These are phyloP conservation scores for Berkeleyomyces rouxiae DNA, from an alignment of 2,329 filamentous ascomycete genomes.

Conservation along the genomic window DNA sequence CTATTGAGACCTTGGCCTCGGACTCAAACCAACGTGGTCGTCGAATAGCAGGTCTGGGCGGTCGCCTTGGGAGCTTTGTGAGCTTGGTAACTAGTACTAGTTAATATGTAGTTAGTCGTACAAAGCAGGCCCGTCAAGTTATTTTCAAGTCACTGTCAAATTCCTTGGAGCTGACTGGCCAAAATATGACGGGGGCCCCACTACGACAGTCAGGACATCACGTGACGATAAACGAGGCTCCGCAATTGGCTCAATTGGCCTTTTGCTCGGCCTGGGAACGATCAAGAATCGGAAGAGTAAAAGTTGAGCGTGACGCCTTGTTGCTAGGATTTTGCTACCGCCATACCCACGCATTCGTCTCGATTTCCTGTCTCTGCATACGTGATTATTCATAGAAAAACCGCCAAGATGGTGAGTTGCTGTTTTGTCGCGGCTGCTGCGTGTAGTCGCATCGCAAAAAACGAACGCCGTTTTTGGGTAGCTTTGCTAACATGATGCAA, in stretches of 20 bases:
- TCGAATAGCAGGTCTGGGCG: no score
- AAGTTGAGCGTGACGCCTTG: conserved; percentile 1
- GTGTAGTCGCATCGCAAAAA: neutral
- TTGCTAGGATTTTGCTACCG: neutral
- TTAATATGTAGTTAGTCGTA: neutral
- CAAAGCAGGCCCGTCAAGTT: neutral
- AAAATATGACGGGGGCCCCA: neutral
- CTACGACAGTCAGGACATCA: neutral
- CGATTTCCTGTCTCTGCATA: neutral
- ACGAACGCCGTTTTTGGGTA: neutral
- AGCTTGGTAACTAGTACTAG: no score
- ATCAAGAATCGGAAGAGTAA: conserved; percentile 9
- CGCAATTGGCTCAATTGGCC: neutral
- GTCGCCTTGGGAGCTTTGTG: no score
- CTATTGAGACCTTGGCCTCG: no score
- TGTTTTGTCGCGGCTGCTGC: conserved; percentile 21
- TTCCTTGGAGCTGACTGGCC: neutral
- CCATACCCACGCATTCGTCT: neutral
- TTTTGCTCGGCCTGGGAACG: conserved; percentile 1
- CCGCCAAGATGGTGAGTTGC: conserved; percentile 9
- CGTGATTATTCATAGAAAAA: conserved; percentile 6
- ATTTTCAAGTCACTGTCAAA: neutral
- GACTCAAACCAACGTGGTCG: no score
- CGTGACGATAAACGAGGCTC: neutral
- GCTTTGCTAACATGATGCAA: conserved; percentile 8